Evolutionary conservation across 352 stramenopile species (phyloP).

Genomic region (Blastocystis hominis): DNA sequence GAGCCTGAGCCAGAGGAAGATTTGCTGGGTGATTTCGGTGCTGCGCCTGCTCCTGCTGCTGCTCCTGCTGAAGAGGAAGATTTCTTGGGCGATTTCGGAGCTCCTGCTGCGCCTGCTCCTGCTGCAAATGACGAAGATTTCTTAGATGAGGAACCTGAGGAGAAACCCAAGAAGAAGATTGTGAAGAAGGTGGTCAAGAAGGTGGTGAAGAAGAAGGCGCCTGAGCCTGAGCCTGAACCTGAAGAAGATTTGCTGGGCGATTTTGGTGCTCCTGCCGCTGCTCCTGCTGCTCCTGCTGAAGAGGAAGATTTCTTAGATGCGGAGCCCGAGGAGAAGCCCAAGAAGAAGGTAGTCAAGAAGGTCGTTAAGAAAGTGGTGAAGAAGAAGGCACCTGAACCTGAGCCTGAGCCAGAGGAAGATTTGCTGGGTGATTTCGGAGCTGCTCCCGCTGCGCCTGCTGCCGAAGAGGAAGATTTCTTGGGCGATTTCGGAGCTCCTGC

Average conservation of each 20-base stretch:
- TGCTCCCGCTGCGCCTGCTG: constrained; percentile 14
- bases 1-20: constrained; percentile 7
- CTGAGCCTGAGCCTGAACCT: constrained; percentile 29
- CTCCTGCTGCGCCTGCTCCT: neutral
- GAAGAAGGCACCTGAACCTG: constrained; percentile 52
- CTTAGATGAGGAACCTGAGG: neutral
- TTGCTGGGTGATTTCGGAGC: neutral
- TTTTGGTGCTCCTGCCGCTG: neutral
- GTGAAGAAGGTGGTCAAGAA: constrained; percentile 18
- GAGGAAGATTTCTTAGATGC: neutral
- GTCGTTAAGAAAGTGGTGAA: constrained; percentile 36
- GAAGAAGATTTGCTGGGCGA: neutral
- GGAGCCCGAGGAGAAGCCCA: constrained; percentile 21
- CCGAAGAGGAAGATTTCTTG: constrained; percentile 2
- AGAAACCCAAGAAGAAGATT: constrained; percentile 36
- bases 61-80: neutral
- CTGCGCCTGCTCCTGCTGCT: neutral
- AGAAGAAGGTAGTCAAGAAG: constrained; percentile 55
- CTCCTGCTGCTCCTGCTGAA: neutral
- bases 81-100: neutral
- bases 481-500: neutral
- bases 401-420: constrained; percentile 9
- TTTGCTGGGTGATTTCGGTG: neutral
- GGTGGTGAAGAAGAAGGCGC: constrained; percentile 9
- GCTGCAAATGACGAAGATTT: constrained; percentile 28